phyloP scores from a whole-genome alignment of 208 protist genomes.

The Trichomonas gallinae region DNA sequence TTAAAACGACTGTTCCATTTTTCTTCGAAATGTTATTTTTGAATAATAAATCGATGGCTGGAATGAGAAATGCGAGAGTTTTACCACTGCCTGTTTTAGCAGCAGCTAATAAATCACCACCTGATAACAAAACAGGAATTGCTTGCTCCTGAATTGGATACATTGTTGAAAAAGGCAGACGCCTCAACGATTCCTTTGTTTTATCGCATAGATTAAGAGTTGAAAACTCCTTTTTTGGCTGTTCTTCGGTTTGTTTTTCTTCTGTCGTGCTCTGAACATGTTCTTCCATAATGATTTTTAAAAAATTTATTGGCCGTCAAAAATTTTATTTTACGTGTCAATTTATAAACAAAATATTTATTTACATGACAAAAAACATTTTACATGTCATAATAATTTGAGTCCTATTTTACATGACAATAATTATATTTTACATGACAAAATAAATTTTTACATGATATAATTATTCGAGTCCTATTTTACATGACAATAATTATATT shows the following conservation, averaged over 20 bases:
- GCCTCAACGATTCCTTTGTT: background rate
- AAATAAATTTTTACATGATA: too few relatives aligned
- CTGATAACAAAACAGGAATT: background rate
- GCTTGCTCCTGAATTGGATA: conserved; percentile 24
- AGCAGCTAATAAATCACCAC: conserved; percentile 13
- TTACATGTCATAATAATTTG: too few relatives aligned
- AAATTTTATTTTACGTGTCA: too few relatives aligned
- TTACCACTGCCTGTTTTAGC: conserved; percentile 44
- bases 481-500: too few relatives aligned
- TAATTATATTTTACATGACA: too few relatives aligned
- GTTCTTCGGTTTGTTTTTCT: background rate
- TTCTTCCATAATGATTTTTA: too few relatives aligned
- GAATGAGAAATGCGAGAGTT: conserved; percentile 94
- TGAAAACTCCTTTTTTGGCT: background rate
- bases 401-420: too few relatives aligned
- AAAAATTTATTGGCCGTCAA: too few relatives aligned
- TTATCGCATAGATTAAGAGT: background rate
- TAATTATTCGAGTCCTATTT: too few relatives aligned
- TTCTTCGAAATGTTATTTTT: conserved; percentile 62
- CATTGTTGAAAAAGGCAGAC: conserved; percentile 7
- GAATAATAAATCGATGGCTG: conserved; percentile 86
- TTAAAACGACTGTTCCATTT: conserved; percentile 80
- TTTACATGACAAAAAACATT: too few relatives aligned
- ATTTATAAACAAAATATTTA: too few relatives aligned
- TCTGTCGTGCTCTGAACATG: background rate